Evolutionary conservation across 208 protist species (phyloP), one percentile per base, ranked within the genome.

Genomic region (Zelonia costaricensis): DNA sequence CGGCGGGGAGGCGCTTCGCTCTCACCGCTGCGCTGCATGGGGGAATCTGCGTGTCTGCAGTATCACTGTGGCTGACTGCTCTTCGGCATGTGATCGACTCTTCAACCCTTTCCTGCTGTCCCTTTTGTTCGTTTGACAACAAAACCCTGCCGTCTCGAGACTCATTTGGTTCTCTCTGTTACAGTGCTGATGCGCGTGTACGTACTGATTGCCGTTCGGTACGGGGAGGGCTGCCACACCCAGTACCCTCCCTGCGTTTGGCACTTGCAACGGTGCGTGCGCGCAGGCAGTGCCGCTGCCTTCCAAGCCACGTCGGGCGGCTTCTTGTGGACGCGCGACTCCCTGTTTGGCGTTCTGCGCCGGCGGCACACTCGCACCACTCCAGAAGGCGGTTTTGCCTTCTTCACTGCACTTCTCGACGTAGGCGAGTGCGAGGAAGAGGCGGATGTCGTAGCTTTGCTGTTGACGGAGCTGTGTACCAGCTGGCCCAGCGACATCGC

Each of bases 181-280:
- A n/a, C n/a, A n/a, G 52, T 15, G 15, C 10, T 18, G 0, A 73
- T 73, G 66, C 57, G 66, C 7, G 51, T 73, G 9, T 73, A 66
- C 49, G 66, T 73, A 4, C 66, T 73, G 1, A 28, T 73, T 6
- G 57, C 43, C 6, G 25, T 73, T 23, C 43, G 66, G 8, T 31
- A 27, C 38, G 58, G 57, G 18, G 55, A 30, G 15, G 10, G 42
- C 25, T 4, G 40, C 40, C 15, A 30, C 20, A 10, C 28, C 18
- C 7, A 33, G 18, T 30, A 49, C 58, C 66, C 66, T 28, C 66
- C 66, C 6, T 66, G 58, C 8, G 66, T 73, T n/a, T 73, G 66
- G 66, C 66, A 73, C 10, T 42, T 73, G 8, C 58, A 62, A n/a
- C 58, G 48, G n/a, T 55, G 49, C 9, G 33, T 51, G 20, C 51